Evolutionary conservation across 345 rosid genomes (phyloP).

Genomic region (Stellera chamaejasme): DNA sequence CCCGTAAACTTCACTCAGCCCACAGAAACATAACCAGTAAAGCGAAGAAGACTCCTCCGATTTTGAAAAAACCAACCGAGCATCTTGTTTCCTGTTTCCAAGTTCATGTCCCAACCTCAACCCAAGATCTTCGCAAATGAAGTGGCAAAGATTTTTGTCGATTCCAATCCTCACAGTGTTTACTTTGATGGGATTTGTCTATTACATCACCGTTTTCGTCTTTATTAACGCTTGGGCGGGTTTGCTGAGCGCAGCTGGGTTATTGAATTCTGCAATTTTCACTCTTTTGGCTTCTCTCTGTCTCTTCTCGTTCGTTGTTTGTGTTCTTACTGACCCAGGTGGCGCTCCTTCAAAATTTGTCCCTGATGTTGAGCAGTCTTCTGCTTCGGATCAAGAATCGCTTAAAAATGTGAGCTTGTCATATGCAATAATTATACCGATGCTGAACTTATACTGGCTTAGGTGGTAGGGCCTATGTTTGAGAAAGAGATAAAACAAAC

Average conservation of each 20-base stretch:
- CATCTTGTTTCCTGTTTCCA: background rate
- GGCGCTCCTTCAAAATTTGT: constrained; percentile 41
- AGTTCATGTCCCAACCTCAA: background rate
- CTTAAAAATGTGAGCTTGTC: constrained; percentile 20
- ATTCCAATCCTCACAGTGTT: constrained; percentile 44
- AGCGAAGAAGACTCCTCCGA: background rate
- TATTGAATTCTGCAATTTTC: constrained; percentile 37
- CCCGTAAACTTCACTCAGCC: too few species aligned
- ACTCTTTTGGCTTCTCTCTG: constrained; percentile 36
- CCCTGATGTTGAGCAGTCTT: constrained; percentile 51
- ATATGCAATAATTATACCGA: too few species aligned
- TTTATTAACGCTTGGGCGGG: constrained; percentile 51
- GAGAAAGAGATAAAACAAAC: too few species aligned
- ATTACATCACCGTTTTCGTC: constrained; percentile 43
- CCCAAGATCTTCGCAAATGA: constrained; percentile 20
- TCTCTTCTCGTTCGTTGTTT: constrained; percentile 32
- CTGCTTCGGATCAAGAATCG: constrained; percentile 19
- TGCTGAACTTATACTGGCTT: too few species aligned
- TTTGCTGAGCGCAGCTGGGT: constrained; percentile 47
- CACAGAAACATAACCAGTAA: background rate
- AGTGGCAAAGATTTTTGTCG: constrained; percentile 39
- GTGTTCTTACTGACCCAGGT: constrained; percentile 54
- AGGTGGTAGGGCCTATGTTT: too few species aligned
- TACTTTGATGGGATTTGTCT: constrained; percentile 36
- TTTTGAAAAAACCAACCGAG: background rate